Percentiles rank a stretch among this genome's conserved stretches.
Evolutionary conservation across 306 rosid genomes (phyloP).

Genomic region (Quercus wislizeni): DNA sequence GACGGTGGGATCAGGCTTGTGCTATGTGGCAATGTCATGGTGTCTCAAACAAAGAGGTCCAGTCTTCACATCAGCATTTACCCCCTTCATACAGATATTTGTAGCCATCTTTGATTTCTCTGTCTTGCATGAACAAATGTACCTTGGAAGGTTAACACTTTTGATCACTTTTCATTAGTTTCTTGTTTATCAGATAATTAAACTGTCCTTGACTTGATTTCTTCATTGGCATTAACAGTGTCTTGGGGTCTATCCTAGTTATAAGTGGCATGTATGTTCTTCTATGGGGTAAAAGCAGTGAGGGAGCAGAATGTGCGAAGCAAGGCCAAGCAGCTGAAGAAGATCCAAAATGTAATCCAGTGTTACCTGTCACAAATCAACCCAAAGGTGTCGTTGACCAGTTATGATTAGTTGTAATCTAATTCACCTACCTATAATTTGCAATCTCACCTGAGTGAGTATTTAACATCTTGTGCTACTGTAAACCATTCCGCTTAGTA

Average conservation of each 20-base stretch:
- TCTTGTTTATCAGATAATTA: background rate
- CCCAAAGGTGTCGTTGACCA: background rate
- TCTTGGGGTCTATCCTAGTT: constrained; percentile 67
- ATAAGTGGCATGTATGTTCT: constrained; percentile 78
- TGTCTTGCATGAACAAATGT: constrained; percentile 66
- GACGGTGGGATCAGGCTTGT: constrained; percentile 78
- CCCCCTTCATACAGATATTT: constrained; percentile 67
- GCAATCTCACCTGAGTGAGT: background rate
- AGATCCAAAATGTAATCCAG: constrained; percentile 28
- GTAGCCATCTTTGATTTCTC: constrained; percentile 65
- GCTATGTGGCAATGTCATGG: constrained; percentile 97
- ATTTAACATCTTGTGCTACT: background rate
- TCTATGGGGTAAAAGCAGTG: constrained; percentile 73
- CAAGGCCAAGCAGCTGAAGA: constrained; percentile 47
- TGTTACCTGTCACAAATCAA: constrained; percentile 14
- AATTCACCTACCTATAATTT: background rate
- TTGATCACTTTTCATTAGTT: constrained; percentile 7
- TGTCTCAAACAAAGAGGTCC: constrained; percentile 83
- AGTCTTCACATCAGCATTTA: constrained; percentile 77
- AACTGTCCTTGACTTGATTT: constrained; percentile 13
- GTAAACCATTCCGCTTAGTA: background rate
- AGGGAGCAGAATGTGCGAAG: constrained; percentile 25
- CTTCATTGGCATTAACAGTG: constrained; percentile 42
- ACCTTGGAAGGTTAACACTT: constrained; percentile 69
- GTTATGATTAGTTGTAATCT: background rate